Conservation (phyloP, 139 green algal species). For the Ulvella scutata region DNA sequence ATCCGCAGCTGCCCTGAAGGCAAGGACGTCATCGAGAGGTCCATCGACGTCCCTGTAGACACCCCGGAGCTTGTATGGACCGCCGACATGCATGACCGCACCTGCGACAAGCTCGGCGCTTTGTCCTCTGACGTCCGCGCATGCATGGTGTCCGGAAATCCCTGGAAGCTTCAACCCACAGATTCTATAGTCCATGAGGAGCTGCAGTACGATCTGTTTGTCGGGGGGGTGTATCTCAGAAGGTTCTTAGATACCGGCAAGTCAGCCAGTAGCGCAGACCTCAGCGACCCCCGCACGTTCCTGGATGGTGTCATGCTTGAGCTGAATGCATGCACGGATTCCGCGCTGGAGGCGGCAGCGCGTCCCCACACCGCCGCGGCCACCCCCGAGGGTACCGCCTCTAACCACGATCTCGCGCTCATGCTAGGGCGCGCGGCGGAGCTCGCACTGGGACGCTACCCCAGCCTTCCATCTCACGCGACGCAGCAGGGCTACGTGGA, state of each 20-base stretch:
- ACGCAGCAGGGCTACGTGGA: not conserved
- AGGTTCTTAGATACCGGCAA: not conserved
- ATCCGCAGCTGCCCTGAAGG: not conserved
- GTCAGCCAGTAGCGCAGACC: not conserved
- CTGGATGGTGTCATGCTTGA: not conserved
- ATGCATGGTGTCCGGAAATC: not conserved
- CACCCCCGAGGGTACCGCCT: not conserved
- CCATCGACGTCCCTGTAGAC: not conserved
- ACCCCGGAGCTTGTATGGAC: slow-evolving; percentile 1
- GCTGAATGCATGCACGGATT: not conserved
- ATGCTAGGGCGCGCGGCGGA: not conserved
- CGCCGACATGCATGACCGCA: not conserved
- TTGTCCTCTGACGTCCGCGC: not conserved
- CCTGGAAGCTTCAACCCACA: not conserved
- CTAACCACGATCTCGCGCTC: not conserved
- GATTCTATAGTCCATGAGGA: not conserved
- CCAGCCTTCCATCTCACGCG: not conserved
- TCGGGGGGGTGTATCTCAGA: not conserved
- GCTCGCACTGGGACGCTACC: not conserved
- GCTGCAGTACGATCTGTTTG: slow-evolving; percentile 1
- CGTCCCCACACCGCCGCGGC: not conserved
- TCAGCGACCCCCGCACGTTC: not conserved
- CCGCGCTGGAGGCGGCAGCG: not conserved
- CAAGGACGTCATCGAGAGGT: not conserved
- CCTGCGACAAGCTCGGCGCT: not conserved